A percentile compares a stretch with the other conserved stretches of the same genome.
phyloP scores from a whole-genome alignment of 257 asterid species.

The Salvia hispanica region DNA sequence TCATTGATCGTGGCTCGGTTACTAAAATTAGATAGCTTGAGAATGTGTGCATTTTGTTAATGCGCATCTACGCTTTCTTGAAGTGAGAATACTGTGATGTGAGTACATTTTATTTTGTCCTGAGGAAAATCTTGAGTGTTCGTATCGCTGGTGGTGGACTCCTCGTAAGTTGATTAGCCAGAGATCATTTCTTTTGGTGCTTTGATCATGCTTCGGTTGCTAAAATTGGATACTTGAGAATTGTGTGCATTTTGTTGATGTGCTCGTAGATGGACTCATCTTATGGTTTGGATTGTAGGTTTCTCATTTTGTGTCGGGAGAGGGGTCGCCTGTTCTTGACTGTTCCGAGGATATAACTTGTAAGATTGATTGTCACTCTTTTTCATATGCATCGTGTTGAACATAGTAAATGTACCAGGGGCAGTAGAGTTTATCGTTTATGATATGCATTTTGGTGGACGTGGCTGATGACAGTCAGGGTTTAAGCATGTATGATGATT shows the following conservation, averaged over 20 bases:
- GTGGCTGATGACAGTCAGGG: slow-evolving; percentile 5
- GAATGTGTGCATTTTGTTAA: neutral
- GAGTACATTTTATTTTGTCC: too few species aligned
- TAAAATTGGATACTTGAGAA: neutral
- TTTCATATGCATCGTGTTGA: slow-evolving; percentile 10
- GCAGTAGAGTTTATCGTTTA: neutral
- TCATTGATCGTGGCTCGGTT: neutral
- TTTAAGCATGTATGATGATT: neutral
- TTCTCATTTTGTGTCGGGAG: slow-evolving; percentile 65
- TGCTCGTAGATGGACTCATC: neutral
- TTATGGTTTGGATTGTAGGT: slow-evolving; percentile 48
- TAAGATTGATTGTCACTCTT: slow-evolving; percentile 35
- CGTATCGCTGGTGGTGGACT: neutral
- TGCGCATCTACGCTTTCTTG: neutral
- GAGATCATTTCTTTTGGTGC: neutral
- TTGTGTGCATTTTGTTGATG: neutral
- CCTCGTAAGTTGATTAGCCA: neutral
- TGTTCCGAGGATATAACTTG: slow-evolving; percentile 61
- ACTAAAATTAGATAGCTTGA: neutral
- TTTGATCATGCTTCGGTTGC: neutral
- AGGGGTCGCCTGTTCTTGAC: slow-evolving; percentile 75
- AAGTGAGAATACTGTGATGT: too few species aligned
- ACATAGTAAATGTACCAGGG: neutral
- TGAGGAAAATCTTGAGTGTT: neutral
- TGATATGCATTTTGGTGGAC: slow-evolving; percentile 8